Evolutionary conservation across 2,329 filamentous ascomycete genomes (phyloP).

Genomic region (Fusarium nematophilum): DNA sequence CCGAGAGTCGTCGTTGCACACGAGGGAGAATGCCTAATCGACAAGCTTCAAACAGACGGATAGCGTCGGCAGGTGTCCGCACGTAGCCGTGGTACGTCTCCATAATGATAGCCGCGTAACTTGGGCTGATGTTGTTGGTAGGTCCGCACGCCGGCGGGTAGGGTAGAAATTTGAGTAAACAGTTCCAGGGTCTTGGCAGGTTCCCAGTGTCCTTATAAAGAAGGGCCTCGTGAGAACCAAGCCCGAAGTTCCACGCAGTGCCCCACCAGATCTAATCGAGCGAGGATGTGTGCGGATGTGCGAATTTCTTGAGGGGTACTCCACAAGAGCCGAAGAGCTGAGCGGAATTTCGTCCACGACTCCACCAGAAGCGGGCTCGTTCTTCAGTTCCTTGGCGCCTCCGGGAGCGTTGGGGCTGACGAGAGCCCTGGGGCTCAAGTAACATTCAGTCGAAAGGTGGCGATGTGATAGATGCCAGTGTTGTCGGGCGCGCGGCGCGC

Average conservation of each 20-base stretch:
- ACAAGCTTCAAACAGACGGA: constrained; percentile 98
- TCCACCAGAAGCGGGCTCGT: constrained; percentile 36
- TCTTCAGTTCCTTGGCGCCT: constrained; percentile 40
- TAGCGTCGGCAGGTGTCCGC: constrained; percentile 94
- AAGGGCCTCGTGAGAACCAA: constrained; percentile 37
- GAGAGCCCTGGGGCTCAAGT: constrained; percentile 30
- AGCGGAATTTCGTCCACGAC: constrained; percentile 44
- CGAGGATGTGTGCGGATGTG: constrained; percentile 37
- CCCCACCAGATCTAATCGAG: constrained; percentile 46
- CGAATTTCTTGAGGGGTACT: constrained; percentile 38
- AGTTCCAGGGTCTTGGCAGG: constrained; percentile 32
- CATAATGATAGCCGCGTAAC: constrained; percentile 68
- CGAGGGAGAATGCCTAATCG: constrained; percentile 88
- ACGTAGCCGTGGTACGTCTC: constrained; percentile 97
- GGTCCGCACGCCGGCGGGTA: constrained; percentile 31
- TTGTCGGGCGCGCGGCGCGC: too few relatives aligned
- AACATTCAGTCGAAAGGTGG: constrained; percentile 15
- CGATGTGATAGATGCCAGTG: constrained; percentile 18
- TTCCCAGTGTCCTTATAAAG: constrained; percentile 37
- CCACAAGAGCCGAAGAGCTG: constrained; percentile 42
- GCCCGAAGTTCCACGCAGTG: constrained; percentile 39
- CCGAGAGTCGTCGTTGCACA: constrained; percentile 91
- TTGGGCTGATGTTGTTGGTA: too few relatives aligned
- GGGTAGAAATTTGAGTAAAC: constrained; percentile 26
- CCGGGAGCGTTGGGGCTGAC: constrained; percentile 30